Evolutionary conservation across 2,329 filamentous ascomycete species (phyloP), one percentile per base, ranked within the genome.

Genomic region (Plenodomus biglobosus): DNA sequence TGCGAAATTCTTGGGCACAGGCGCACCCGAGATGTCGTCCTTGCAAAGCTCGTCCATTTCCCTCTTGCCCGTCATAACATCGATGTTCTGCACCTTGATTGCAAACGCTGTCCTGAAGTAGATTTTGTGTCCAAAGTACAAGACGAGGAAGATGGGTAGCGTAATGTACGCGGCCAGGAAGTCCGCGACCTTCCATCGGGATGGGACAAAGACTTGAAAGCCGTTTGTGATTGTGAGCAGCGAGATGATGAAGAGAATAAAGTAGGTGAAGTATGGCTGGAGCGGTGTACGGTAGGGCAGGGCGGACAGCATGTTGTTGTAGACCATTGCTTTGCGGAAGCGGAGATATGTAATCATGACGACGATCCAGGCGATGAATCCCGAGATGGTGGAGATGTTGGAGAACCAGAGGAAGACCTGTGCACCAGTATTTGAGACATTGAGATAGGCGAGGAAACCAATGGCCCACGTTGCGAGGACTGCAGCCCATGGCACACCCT

Each of bases 381-480:
- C 79, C 0, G 76, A 78, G 1, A 78, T 77, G 50, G 78, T 88
- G 17, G 83, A 85, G 48, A 90, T 81, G 66, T 87, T 88, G 57
- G 83, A 79, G 67, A 90, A 87, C 84, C 86, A 90, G 40, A 76
- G 76, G 66, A 90, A 90, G 11, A 79, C 69, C 19, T 75, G 72
- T 4, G 72, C 70, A 3, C 75, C 75, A 17, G 67, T 73, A 52
- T 69, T 76, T 21, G 72, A 75, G 17, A 77, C 72, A 48, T 78
- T 80, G 17, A 82, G 69, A 50, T 78, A 81, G 1, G 77, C 73
- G 15, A 81, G 72, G 0, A 73, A 65, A 10, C 73, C 73, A 48
- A 79, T 75, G 11, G 73, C 46, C 68, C 66, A 70, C 8, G 68
- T 69, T 1, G 68, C 62, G 3, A 71, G 51, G 16, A 76, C 73